Evolutionary conservation across 2,329 filamentous ascomycete genomes (phyloP), one percentile per base, ranked within the genome.

Genomic region (Ophiocordyceps camponoti-saundersi): DNA sequence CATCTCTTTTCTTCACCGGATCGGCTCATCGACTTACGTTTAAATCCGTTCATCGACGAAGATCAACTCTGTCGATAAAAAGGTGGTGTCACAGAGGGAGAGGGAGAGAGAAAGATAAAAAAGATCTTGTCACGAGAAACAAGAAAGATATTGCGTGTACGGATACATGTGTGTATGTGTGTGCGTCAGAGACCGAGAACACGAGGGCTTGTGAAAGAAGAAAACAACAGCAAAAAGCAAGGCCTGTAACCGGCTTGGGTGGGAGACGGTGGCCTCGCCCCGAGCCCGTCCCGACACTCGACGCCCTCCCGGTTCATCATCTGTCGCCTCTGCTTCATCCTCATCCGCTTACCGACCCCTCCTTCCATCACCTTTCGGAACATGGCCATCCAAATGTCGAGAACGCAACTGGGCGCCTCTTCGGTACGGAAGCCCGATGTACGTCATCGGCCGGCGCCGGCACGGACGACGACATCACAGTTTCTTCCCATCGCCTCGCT

Each of bases 401-500:
- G 36, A 20, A 40, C 20, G n/a, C 3, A 21, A 40, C 12, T 34
- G 32, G 32, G 3, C 8, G 32, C n/a, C n/a, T 40, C 36, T 20
- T 40, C 36, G 36, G n/a, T 18, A 29, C 26, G 26, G 26, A 29
- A 29, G 26, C 26, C 26, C 26, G 26, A 29, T 6, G 26, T 29
- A 6, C 26, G 26, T 18, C 34, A 39, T 11, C 34, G 16, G 23
- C 18, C 26, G 12, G 3, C 21, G 16, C 42, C 42, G 10, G 22
- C 30, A 4, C 15, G 22, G 21, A 22, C 26, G 20, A 23, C 15
- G 39, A 32, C 48, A 13, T 48, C 46, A n/a, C 44, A 47, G 11
- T 44, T 47, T 12, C 39, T 50, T 12, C 48, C 43, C 34, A 50
- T 50, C 23, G 32, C 47, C 8, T 46, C 45, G 21, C 44, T 48